Conservation (phyloP, 495 filamentous ascomycete genomes). For the Xylaria intraflava region DNA sequence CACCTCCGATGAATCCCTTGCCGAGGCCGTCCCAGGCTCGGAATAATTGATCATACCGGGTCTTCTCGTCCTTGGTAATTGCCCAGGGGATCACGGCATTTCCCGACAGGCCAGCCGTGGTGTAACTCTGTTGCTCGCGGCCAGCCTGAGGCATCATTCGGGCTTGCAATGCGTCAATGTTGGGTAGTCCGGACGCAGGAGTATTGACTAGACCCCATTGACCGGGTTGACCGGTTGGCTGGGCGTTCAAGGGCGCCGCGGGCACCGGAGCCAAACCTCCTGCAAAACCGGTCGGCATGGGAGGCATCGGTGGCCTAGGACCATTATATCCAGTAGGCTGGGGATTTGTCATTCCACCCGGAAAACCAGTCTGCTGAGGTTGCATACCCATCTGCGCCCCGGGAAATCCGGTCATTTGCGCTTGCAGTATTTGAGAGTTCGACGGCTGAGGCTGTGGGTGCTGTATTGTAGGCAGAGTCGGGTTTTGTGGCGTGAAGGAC, state of each 20-base stretch:
- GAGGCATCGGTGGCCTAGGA: constrained; percentile 83
- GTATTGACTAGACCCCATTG: constrained; percentile 98
- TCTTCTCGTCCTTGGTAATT: constrained; percentile 98
- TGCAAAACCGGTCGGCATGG: constrained; percentile 83
- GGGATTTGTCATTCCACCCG: constrained; percentile 36
- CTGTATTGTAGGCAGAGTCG: constrained; percentile 67
- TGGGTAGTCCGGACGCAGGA: constrained; percentile 81
- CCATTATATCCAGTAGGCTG: constrained; percentile 62
- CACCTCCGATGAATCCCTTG: constrained; percentile 89
- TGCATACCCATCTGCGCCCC: constrained; percentile 50
- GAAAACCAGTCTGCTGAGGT: constrained; percentile 53
- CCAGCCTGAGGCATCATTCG: constrained; percentile 98
- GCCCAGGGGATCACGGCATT: constrained; percentile 98
- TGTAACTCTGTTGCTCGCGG: constrained; percentile 77
- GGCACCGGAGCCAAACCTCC: constrained; percentile 58
- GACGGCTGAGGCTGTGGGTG: constrained; percentile 79
- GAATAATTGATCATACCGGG: constrained; percentile 92
- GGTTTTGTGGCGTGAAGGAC: constrained; percentile 65
- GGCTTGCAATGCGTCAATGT: constrained; percentile 86
- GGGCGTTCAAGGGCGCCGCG: constrained; percentile 66
- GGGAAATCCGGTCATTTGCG: constrained; percentile 71
- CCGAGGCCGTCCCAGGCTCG: constrained; percentile 93
- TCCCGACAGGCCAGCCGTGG: constrained; percentile 78
- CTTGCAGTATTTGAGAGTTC: constrained; percentile 65
- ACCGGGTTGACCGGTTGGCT: constrained; percentile 93